Base-by-base conservation (phyloP, 768 basidiomycete species). In the Leccinum boreale region DNA sequence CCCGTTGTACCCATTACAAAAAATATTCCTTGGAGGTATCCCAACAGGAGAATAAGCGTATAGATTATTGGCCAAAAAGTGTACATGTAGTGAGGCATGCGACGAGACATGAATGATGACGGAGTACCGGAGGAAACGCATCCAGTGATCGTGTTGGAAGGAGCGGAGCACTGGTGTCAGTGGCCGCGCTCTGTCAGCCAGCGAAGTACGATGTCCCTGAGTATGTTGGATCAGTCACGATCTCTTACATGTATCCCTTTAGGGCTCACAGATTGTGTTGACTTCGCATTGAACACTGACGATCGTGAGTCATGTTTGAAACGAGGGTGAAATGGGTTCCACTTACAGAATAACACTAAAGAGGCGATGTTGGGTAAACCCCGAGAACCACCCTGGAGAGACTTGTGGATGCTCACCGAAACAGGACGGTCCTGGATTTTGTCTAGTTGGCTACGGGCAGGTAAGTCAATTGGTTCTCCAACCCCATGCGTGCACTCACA, bases 261-360 rank as follows among this genome's bases (percentile, higher is more conserved):
- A 9, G 26, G 33, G 70, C 89, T 55, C 64, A 90, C 88, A 97
- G 76, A 69, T 97, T 97, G 72, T 97, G 93, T 72, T 92, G 90
- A 67, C 87, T 94, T 74, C 94, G 95, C 89, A 96, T 95, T 3
- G 93, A 97, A 70, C 94, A 96, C 94, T 97, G 64, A 1, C 50
- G 23, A 35, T 36, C 31, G 24, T 60, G 45, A 56, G 59, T 23
- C 15, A 47, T 5, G 35, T 31, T 7, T 9, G 51, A 49, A 47
- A 35, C 35, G 31, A 52, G n/a, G 23, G 44, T 26, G 2, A 39
- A 31, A 33, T 10, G 5, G 10, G 4, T 24, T 53, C 31, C 23
- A 64, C 85, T 58, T 73, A 91, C 90, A 61, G 90, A 92, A 68
- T 92, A 92, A 65, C 90, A 92, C 89, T 92, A 58, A 15, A 53